Evolutionary conservation across 495 filamentous ascomycete genomes (phyloP), one percentile per base, ranked within the genome.

Genomic region (Pyrenula massariospora): DNA sequence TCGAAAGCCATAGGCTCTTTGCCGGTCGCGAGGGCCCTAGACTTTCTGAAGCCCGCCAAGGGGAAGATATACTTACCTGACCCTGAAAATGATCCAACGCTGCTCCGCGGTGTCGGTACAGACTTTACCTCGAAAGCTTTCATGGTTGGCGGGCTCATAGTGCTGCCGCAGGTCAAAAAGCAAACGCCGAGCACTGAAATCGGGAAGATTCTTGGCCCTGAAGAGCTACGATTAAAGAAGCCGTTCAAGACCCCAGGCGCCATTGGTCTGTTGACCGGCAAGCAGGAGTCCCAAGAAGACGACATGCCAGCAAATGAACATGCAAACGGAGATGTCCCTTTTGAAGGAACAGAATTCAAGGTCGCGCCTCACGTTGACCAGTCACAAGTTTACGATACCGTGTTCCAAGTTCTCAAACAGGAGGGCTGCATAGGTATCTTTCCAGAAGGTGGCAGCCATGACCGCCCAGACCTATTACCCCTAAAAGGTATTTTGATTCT

Each of bases 391-490:
- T 99, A 97, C 66, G 80, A 96, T 67, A 87, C 89, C 2, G 93
- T 99, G 0, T 96, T 95, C 68, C 78, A 82, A 53, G 78, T 87
- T 22, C 77, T 99, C 24, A 86, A 82, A 61, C 72, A 73, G 5
- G 92, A 91, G 22, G 93, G 91, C 22, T 96, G 91, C 65, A 84
- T 97, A 52, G 93, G 94, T 55, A 96, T 99, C 63, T 99, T 97
- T 66, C 93, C 93, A 1, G 93, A 99, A 71, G 93, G 93, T 60
- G 93, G 93, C 58, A 96, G 91, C 66, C 93, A 99, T 70, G 93
- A 99, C 67, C 84, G 93, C 55, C 89, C 94, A 8, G 89, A 94
- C 65, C 74, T 99, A 21, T 77, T 99, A 52, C 94, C 94, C 3
- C 73, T 99, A 53, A 99, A 99, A 81, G 80, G 83, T 86, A 71